Conservation (phyloP, 73 alveolate genomes). For the Paramecium sexaurelia region DNA sequence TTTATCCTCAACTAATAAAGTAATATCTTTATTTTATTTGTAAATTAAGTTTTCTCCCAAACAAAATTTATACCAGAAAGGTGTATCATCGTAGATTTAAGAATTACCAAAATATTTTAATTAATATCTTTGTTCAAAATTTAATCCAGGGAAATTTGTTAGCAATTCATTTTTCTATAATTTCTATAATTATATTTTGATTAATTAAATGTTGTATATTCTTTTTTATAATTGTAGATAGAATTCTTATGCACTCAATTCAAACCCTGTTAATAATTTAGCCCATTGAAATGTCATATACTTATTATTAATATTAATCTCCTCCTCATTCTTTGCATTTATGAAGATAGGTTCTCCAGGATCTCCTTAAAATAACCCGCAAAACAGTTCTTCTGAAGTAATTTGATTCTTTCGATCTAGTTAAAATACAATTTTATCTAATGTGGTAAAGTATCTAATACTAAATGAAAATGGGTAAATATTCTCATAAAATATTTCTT, state of each 20-base stretch:
- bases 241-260: constrained; percentile 1
- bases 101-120: constrained; percentile 44
- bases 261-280: neutral
- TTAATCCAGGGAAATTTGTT: constrained; percentile 12
- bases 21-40: neutral
- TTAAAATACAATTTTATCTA: constrained; percentile 40
- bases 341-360: constrained; percentile 29
- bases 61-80: constrained; percentile 50
- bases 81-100: neutral
- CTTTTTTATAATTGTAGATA: neutral
- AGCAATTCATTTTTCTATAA: constrained; percentile 16
- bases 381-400: constrained; percentile 46
- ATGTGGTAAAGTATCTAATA: constrained; percentile 32
- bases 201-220: neutral
- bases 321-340: constrained; percentile 36
- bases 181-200: neutral
- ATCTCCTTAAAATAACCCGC: constrained; percentile 45
- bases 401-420: constrained; percentile 17
- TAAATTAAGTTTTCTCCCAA: neutral
- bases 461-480: neutral
- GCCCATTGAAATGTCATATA: constrained; percentile 46
- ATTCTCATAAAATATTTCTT: neutral
- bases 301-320: constrained; percentile 18
- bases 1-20: constrained; percentile 30
- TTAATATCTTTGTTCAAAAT: neutral